These are phyloP conservation scores for Xylaria hypoxylon DNA, from an alignment of 2,329 filamentous ascomycete genomes.

Conservation along the genomic window DNA sequence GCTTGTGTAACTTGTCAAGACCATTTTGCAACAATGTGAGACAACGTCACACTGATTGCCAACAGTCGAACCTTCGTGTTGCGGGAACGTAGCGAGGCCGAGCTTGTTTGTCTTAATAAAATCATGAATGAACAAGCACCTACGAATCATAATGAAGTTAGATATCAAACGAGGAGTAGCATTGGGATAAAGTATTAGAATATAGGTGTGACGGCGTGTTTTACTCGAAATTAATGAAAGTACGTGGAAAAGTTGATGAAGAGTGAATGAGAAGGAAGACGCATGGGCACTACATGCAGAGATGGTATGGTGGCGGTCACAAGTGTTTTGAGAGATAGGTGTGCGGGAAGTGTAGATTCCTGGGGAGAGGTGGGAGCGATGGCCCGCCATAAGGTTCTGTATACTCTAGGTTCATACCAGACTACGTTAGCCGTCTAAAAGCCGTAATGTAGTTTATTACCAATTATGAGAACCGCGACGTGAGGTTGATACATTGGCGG, in stretches of 20 bases:
- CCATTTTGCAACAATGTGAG: slow-evolving; percentile 20
- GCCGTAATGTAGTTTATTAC: slow-evolving; percentile 8
- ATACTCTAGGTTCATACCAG: neutral
- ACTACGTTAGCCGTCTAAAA: neutral
- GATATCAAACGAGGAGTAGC: slow-evolving; percentile 1
- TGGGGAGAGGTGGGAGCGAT: neutral
- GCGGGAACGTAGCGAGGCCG: slow-evolving; percentile 14
- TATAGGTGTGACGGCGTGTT: slow-evolving; percentile 3
- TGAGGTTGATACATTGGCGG: neutral
- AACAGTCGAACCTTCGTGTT: slow-evolving; percentile 15
- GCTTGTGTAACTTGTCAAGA: slow-evolving; percentile 31
- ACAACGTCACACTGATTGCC: slow-evolving; percentile 36
- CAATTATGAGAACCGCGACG: neutral
- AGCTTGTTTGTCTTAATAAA: slow-evolving; percentile 20
- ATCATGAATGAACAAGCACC: slow-evolving; percentile 7
- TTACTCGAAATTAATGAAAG: slow-evolving; percentile 1
- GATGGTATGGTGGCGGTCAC: slow-evolving; percentile 6
- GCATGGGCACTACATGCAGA: neutral
- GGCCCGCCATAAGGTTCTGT: neutral
- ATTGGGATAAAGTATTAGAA: neutral
- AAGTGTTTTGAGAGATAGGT: neutral
- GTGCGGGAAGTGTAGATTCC: neutral
- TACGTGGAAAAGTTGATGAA: slow-evolving; percentile 3
- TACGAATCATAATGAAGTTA: slow-evolving; percentile 1
- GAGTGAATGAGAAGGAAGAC: neutral